Base-by-base conservation (phyloP, 2,329 filamentous ascomycete genomes). In the Neopestalotiopsis clavispora region DNA sequence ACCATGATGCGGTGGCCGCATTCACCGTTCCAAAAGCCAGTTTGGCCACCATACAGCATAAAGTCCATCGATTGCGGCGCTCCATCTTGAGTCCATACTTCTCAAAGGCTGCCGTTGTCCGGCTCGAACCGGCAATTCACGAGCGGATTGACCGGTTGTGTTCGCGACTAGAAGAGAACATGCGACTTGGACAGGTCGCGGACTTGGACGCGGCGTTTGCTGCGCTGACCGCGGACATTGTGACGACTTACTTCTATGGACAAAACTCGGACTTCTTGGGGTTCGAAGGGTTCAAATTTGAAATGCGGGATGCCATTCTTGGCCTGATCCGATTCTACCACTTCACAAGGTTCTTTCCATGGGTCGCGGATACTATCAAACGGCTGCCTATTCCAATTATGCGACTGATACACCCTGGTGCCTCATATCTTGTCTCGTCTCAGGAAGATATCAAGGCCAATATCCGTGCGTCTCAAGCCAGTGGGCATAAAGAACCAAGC, bases 51-150 rank as follows among this genome's bases (percentile, higher is more conserved):
- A 20, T 68, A 17, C 20, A 13, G 1, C 66, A 68, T 9, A 40
- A 57, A 13, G n/a, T 58, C 17, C 72, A 75, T 68, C 71, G 72
- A 17, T 52, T 49, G 38, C 71, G 73, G 13, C 70, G 72, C 58
- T 67, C 61, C 17, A 40, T 67, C 7, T 52, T 74, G 45, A 75
- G 71, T 30, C 67, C 68, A 23, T 77, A 71, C 62, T 78, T 77
- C 68, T 77, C 75, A 6, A 74, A 73, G 70, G 68, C 68, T 12
- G 66, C 72, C 17, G 63, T 75, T 10, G 32, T 69, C 3, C 58
- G 23, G 14, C 61, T 75, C 32, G 70, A 71, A 40, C 65, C 72
- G 7, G 68, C 69, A n/a, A 71, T 75, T 1, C 66, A 72, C 40
- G 69, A 73, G 42, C 42, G 42, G 1, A 56, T 70, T 68, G 14